A percentile compares a stretch with the other conserved stretches of the same genome.
Evolutionary conservation across 163 green algal species (phyloP).

Genomic region (Botryococcus braunii): DNA sequence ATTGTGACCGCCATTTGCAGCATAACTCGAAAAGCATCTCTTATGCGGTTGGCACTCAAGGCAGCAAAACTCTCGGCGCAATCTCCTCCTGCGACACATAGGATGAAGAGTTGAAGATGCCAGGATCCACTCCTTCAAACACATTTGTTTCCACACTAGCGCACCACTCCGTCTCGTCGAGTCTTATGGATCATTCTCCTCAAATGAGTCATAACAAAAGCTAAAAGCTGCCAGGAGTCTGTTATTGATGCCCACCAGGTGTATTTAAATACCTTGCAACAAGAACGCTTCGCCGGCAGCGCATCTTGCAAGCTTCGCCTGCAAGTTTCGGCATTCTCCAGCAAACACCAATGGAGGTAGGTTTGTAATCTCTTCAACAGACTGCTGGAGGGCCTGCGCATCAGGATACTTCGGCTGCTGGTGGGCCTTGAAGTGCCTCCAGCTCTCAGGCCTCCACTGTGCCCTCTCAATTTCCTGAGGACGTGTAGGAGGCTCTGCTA

Average conservation of each 20-base stretch:
- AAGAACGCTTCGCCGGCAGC: constrained; percentile 81
- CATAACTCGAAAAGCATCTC: constrained; percentile 72
- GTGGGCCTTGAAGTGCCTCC: constrained; percentile 45
- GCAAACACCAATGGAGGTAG: constrained; percentile 88
- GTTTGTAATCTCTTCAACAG: constrained; percentile 54
- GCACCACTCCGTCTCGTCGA: no score
- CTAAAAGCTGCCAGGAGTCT: no score
- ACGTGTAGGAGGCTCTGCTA: no score
- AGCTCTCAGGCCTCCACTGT: constrained; percentile 26
- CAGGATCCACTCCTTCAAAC: no score
- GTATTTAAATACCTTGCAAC: constrained; percentile 53
- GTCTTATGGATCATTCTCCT: no score
- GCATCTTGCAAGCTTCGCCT: constrained; percentile 75
- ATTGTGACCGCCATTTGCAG: constrained; percentile 93
- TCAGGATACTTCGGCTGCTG: constrained; percentile 93
- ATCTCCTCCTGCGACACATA: constrained; percentile 65
- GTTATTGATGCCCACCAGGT: no score
- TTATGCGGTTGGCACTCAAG: constrained; percentile 93
- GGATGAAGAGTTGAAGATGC: not conserved
- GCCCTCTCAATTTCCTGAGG: no score
- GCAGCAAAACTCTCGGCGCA: constrained; percentile 94
- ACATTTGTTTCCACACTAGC: no score
- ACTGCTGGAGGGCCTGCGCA: constrained; percentile 26
- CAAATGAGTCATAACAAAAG: no score
- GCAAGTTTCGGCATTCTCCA: constrained; percentile 88